Percentiles rank a stretch among this genome's conserved stretches.
Evolutionary conservation across 768 basidiomycete species (phyloP).

Genomic region (Ramaria rubella): DNA sequence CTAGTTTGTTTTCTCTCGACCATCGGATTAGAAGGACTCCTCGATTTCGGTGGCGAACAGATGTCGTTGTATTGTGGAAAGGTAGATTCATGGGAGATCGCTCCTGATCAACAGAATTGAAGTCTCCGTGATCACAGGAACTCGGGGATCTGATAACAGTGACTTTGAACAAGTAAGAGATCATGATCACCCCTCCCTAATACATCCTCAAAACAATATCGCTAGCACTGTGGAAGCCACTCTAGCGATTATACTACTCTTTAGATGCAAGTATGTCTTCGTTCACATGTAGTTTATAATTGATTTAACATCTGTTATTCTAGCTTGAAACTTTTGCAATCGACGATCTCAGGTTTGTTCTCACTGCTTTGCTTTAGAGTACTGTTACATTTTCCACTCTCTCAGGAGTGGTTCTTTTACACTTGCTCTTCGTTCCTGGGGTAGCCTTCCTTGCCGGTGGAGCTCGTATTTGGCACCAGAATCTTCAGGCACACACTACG

Average conservation of each 20-base stretch:
- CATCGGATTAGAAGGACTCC: conserved; percentile 56
- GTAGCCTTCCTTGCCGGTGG: conserved; percentile 67
- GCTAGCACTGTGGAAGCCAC: conserved; percentile 63
- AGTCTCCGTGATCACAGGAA: conserved; percentile 18
- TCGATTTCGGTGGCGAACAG: conserved; percentile 59
- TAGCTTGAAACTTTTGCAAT: conserved; percentile 58
- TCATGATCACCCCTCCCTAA: background rate
- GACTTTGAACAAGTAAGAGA: conserved; percentile 56
- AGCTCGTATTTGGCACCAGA: conserved; percentile 58
- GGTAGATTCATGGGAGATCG: conserved; percentile 10
- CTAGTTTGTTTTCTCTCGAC: conserved; percentile 61
- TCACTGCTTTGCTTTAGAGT: background rate
- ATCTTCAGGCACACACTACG: conserved; percentile 57
- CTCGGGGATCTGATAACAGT: conserved; percentile 62
- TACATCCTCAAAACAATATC: background rate
- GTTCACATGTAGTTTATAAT: background rate
- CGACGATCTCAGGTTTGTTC: conserved; percentile 50
- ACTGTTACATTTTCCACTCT: background rate
- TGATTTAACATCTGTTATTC: background rate
- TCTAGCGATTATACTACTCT: conserved; percentile 60
- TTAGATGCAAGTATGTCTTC: conserved; percentile 60
- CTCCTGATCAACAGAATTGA: background rate
- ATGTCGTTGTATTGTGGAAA: conserved; percentile 48
- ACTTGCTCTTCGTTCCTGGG: conserved; percentile 65
- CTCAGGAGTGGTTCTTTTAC: conserved; percentile 64